These are phyloP conservation scores for Trichoderma polysporum DNA, from an alignment of 2,329 filamentous ascomycete genomes.

Conservation along the genomic window DNA sequence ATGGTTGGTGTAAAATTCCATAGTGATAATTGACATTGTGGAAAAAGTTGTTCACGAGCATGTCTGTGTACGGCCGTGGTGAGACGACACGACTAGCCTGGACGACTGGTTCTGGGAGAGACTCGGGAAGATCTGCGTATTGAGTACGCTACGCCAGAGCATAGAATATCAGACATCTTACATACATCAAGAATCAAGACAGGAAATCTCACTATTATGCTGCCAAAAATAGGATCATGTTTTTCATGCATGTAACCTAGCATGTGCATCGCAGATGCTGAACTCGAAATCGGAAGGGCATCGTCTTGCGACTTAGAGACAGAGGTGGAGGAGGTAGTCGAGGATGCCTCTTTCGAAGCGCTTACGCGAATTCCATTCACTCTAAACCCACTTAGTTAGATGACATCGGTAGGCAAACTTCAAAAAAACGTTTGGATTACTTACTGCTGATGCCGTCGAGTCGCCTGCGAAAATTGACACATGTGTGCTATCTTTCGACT, in stretches of 20 bases:
- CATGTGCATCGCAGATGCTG: background rate
- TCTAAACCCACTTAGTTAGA: background rate
- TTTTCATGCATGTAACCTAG: background rate
- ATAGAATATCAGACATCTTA: too few species aligned
- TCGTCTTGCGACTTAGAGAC: background rate
- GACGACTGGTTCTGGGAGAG: background rate
- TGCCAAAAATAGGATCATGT: background rate
- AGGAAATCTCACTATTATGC: background rate
- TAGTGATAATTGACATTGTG: slow-evolving; percentile 10
- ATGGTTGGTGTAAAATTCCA: background rate
- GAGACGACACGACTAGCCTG: background rate
- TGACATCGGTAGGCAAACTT: background rate
- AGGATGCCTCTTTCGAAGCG: background rate
- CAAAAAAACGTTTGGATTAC: background rate
- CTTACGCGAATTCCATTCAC: background rate
- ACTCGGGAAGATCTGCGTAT: background rate
- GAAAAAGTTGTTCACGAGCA: background rate
- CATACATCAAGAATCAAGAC: background rate
- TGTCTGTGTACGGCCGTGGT: background rate
- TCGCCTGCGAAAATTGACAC: background rate
- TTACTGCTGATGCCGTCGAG: background rate
- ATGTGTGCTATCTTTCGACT: background rate
- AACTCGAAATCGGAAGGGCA: background rate
- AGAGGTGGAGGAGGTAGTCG: background rate
- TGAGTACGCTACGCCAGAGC: background rate